Conservation (phyloP, 139 green algal species). For the Chlorella sorokiniana region DNA sequence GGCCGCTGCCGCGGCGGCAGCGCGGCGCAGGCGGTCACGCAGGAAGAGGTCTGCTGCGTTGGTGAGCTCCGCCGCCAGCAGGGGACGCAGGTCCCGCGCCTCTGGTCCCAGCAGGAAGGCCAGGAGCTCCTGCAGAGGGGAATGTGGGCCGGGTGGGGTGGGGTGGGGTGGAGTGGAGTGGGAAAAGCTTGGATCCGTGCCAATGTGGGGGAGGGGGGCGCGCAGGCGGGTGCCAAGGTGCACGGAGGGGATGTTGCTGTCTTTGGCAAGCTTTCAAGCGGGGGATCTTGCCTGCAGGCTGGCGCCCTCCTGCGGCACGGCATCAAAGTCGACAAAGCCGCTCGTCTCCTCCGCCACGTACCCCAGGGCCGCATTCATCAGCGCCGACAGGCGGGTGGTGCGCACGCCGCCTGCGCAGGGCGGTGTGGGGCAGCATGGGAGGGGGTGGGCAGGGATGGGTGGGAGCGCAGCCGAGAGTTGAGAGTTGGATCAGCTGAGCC, state of each 20-base stretch:
- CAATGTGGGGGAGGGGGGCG: too few relatives aligned
- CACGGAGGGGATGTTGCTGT: too few relatives aligned
- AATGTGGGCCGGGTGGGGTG: neutral
- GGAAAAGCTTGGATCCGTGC: neutral
- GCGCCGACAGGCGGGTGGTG: conserved; percentile 65
- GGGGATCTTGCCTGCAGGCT: conserved; percentile 60
- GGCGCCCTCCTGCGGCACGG: conserved; percentile 73
- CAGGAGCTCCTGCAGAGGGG: conserved; percentile 66
- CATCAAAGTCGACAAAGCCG: conserved; percentile 83
- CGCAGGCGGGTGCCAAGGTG: neutral
- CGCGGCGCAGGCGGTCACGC: conserved; percentile 60
- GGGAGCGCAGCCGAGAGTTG: neutral
- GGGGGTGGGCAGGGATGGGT: too few relatives aligned
- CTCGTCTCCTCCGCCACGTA: conserved; percentile 63
- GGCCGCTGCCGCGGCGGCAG: conserved; percentile 22
- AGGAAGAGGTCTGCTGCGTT: conserved; percentile 66
- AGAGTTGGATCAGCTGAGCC: neutral
- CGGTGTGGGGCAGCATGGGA: too few relatives aligned
- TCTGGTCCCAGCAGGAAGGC: conserved; percentile 73
- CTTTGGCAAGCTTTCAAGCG: too few relatives aligned
- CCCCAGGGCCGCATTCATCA: conserved; percentile 80
- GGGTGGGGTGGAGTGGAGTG: neutral
- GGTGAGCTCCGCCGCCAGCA: conserved; percentile 65
- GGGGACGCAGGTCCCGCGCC: conserved; percentile 66
- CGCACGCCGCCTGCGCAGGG: conserved; percentile 46